Percentiles rank a stretch among this genome's conserved stretches.
Conservation (phyloP, 352 stramenopile genomes). For the Pilasporangium apinafurcum region DNA sequence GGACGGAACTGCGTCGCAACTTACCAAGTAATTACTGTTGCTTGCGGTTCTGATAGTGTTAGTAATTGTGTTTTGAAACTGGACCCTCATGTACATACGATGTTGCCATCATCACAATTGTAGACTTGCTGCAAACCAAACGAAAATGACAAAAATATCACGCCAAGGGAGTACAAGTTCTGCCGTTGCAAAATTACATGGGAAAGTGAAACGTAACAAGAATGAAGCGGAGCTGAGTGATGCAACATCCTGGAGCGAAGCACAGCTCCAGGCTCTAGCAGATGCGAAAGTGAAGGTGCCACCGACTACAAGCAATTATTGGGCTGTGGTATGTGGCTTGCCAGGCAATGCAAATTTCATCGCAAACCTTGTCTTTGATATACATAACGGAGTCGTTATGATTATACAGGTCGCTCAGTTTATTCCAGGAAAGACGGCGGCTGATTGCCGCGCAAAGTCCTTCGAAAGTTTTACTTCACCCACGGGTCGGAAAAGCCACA, state of each 20-base stretch:
- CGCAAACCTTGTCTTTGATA: neutral
- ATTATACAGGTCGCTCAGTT: constrained; percentile 17
- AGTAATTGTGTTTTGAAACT: too few species aligned
- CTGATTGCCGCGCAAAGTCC: constrained; percentile 51
- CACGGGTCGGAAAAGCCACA: constrained; percentile 19
- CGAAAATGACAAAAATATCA: constrained; percentile 17
- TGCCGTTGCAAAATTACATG: too few species aligned
- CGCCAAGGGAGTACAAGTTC: too few species aligned
- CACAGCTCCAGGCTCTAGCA: constrained; percentile 41
- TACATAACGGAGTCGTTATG: too few species aligned
- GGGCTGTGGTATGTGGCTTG: constrained; percentile 28
- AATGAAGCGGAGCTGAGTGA: neutral
- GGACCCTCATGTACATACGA: too few species aligned
- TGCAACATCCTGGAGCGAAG: constrained; percentile 26
- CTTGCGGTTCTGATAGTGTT: too few species aligned
- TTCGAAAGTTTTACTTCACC: constrained; percentile 53
- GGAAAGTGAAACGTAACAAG: constrained; percentile 10
- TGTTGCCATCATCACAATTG: constrained; percentile 11
- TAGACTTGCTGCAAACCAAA: constrained; percentile 12
- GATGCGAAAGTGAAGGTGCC: constrained; percentile 55
- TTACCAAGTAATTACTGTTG: neutral
- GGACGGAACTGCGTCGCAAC: neutral
- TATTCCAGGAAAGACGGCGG: constrained; percentile 51
- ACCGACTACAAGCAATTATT: constrained; percentile 61
- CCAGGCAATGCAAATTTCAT: neutral